Evolutionary conservation across 495 filamentous ascomycete species (phyloP).

Genomic region (Penicillium riverlandense): DNA sequence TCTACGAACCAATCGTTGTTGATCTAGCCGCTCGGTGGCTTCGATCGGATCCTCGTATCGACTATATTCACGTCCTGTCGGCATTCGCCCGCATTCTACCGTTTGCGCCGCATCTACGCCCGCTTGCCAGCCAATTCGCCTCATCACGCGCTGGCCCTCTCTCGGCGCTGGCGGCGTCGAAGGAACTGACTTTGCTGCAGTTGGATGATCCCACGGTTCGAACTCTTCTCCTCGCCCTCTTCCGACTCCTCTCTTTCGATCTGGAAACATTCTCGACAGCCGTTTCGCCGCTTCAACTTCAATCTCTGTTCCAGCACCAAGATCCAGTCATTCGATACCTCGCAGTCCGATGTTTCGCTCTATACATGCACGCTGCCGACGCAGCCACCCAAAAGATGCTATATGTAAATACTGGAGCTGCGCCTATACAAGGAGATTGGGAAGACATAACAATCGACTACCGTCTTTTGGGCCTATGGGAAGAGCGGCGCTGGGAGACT

Average conservation of each 20-base stretch:
- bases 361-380: constrained; percentile 77
- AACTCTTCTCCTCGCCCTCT: constrained; percentile 57
- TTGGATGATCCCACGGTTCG: constrained; percentile 27
- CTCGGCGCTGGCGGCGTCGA: constrained; percentile 30
- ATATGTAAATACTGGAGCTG: constrained; percentile 50
- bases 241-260: constrained; percentile 71
- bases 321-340: constrained; percentile 64
- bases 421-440: constrained; percentile 58
- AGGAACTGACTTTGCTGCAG: constrained; percentile 29
- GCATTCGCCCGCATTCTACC: constrained; percentile 76
- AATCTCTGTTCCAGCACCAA: constrained; percentile 57
- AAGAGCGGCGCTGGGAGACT: constrained; percentile 47
- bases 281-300: constrained; percentile 58
- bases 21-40: constrained; percentile 78
- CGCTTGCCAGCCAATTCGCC: constrained; percentile 40
- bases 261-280: constrained; percentile 52
- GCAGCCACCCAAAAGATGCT: constrained; percentile 64
- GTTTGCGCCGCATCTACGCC: constrained; percentile 61
- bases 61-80: constrained; percentile 49
- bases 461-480: constrained; percentile 74
- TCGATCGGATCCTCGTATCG: constrained; percentile 29
- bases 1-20: constrained; percentile 64
- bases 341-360: constrained; percentile 68
- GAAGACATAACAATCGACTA: constrained; percentile 79
- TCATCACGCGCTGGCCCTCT: constrained; percentile 33